A percentile compares a stretch with the other conserved stretches of the same genome.
These are phyloP conservation scores for Nothophytophthora sp. DNA, from an alignment of 352 stramenopile species.

Conservation along the genomic window DNA sequence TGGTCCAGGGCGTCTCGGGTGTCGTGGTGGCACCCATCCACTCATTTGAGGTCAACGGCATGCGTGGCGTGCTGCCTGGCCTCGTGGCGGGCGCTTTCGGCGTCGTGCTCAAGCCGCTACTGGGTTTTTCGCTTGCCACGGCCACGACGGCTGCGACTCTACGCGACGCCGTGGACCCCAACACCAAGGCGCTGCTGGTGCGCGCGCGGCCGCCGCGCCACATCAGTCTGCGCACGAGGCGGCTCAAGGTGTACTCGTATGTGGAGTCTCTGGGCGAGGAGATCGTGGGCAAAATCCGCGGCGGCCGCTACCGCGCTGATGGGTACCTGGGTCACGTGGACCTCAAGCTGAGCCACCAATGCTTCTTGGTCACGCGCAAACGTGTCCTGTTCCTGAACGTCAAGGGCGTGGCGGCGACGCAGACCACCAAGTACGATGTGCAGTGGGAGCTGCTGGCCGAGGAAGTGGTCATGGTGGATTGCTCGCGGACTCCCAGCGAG, in stretches of 20 bases:
- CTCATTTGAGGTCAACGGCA: slow-evolving; percentile 78
- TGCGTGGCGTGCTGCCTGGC: slow-evolving; percentile 73
- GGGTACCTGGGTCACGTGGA: slow-evolving; percentile 85
- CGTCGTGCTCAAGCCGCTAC: slow-evolving; percentile 79
- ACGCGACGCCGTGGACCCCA: slow-evolving; percentile 76
- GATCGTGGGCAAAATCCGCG: slow-evolving; percentile 79
- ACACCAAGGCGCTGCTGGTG: slow-evolving; percentile 81
- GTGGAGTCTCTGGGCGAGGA: slow-evolving; percentile 88
- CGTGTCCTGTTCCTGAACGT: slow-evolving; percentile 80
- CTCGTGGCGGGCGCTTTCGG: slow-evolving; percentile 80
- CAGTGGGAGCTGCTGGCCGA: slow-evolving; percentile 81
- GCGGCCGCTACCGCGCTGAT: slow-evolving; percentile 73
- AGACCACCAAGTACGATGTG: slow-evolving; percentile 73
- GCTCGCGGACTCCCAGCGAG: slow-evolving; percentile 30
- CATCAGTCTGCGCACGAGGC: slow-evolving; percentile 79
- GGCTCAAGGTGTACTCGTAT: slow-evolving; percentile 87
- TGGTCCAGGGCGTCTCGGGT: slow-evolving; percentile 83
- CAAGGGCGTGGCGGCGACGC: slow-evolving; percentile 33
- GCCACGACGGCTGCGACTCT: slow-evolving; percentile 72
- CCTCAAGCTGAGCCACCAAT: slow-evolving; percentile 70
- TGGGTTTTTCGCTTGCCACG: slow-evolving; percentile 77
- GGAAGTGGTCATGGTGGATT: slow-evolving; percentile 82
- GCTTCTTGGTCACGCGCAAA: slow-evolving; percentile 83
- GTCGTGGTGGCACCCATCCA: slow-evolving; percentile 86
- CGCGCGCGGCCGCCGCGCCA: slow-evolving; percentile 75